Evolutionary conservation across 371 early-diverging fungal species (phyloP), one percentile per base, ranked within the genome.

Genomic region (Lichtheimia corymbifera): DNA sequence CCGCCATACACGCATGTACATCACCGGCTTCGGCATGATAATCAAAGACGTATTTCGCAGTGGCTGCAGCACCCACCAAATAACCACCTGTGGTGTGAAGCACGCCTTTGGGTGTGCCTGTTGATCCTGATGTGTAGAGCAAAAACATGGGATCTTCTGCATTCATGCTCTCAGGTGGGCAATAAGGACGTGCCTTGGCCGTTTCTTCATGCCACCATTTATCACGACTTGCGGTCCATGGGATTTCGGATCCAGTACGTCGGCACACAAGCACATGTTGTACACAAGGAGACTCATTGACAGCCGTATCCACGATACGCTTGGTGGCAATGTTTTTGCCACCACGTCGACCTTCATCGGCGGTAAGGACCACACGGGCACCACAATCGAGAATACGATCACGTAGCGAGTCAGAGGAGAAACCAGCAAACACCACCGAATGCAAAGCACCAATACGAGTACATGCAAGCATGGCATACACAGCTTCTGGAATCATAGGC

Each of bases 401-500:
- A 17, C 89, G 83, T 28, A 99, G 84, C 13, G 97, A 94, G 30
- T 91, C 90, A 50, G 93, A 80, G 47, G 94, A 93, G 76, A 94
- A 97, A 47, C 97, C 97, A 22, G 95, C 97, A 86, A 97, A 97
- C 45, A 97, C 95, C 12, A 97, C 97, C 27, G 87, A 86, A 63
- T 85, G 99, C 22, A 94, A 71, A 11, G 93, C 86, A 24, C 99
- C 99, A 35, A 98, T 82, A 54, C 98, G 87, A 13, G 97, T 93
- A 79, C 97, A 97, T 22, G 99, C 98, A 56, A 99, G 83, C 77
- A 96, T 89, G 3, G 94, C 87, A 61, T 93, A 85, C 5, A 94
- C 83, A 3, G 99, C 93, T 71, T 97, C 93, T 9, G 97, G 96
- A 47, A 95, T 88, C 97, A 97, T 98, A 53, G 98, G 96, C 95